These are phyloP conservation scores for Uromyces viciae-fabae DNA, from an alignment of 1,284 basidiomycete species.

Conservation along the genomic window DNA sequence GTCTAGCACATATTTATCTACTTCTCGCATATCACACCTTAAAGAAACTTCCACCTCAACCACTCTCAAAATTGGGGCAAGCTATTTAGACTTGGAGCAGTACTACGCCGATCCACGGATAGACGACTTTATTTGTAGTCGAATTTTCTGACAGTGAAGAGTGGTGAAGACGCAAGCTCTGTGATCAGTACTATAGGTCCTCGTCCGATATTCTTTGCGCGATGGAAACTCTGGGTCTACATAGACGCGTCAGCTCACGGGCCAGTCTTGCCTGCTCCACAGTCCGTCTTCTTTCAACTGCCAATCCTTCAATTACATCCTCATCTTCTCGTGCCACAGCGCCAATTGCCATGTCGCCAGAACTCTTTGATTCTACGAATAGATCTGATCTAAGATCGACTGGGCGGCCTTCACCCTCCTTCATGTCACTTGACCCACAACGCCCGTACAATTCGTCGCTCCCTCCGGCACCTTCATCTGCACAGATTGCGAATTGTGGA, in stretches of 20 bases:
- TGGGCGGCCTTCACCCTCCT: not conserved
- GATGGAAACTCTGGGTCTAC: constrained; percentile 7
- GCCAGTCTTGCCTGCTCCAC: constrained; percentile 3
- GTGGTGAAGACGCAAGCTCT: not conserved
- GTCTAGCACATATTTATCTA: not conserved
- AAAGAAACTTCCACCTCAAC: not conserved
- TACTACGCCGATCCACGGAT: too few species aligned
- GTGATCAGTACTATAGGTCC: not conserved
- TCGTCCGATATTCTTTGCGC: not conserved
- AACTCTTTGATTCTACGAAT: not conserved
- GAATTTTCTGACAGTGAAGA: not conserved
- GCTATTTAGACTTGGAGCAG: too few species aligned
- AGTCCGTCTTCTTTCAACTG: constrained; percentile 1
- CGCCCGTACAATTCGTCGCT: constrained; percentile 1
- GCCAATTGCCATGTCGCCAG: constrained; percentile 12
- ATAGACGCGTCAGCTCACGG: constrained; percentile 28
- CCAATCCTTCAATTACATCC: not conserved
- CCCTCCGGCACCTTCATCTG: constrained; percentile 13
- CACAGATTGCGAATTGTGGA: not conserved
- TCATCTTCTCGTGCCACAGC: constrained; percentile 27
- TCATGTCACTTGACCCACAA: not conserved
- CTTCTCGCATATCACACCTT: not conserved
- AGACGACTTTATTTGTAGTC: constrained; percentile 12
- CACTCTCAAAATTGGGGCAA: not conserved
- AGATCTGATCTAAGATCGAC: not conserved